Base-by-base conservation (phyloP, 257 asterid genomes). In the Salvia miltiorrhiza region DNA sequence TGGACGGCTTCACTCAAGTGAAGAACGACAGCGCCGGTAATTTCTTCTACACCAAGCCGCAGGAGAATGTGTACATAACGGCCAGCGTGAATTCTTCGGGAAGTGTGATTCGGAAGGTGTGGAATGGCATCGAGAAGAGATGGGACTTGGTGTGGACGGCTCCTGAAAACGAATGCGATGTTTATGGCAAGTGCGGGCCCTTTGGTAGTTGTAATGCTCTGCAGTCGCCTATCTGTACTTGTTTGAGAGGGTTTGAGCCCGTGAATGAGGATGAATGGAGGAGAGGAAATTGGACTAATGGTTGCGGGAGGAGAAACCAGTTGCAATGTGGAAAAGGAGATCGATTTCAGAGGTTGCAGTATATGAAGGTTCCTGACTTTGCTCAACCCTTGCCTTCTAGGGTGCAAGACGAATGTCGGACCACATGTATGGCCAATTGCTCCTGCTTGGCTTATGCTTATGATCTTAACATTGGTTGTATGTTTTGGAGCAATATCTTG, bases 401-500 rank as follows among this genome's bases (percentile, higher is more conserved):
- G 12, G 5, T 3, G 13, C 17, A 23, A 19, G 58, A 12, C 3
- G 66, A 69, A 26, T 69, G 73, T 13, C 23, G 47, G n/a, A 43
- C 6, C 5, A 11, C 23, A 17, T 69, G 66, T 30, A 16, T 8
- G 48, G 23, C 3, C 21, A 55, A 68, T 17, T 54, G 66, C 30
- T 69, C 74, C 1, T 56, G 74, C 16, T 0, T 43, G 3, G 74
- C 74, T 17, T 86, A 81, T 59, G 78, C 87, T 1, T 62, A 45
- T 45, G 73, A 70, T 50, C 32, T 12, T 11, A 69, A 45, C 12
- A 69, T 85, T 6, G 90, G 92, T 13, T 88, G 92, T 69, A 73
- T 85, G 87, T 56, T 80, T 13, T 87, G 95, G 95, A 56, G 71
- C 0, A 50, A 62, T 2, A 64, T 8, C 19, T 73, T 87, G 77